Evolutionary conservation across 305 asterid species (phyloP), one percentile per base, ranked within the genome.

Genomic region (Ilex paraguariensis): DNA sequence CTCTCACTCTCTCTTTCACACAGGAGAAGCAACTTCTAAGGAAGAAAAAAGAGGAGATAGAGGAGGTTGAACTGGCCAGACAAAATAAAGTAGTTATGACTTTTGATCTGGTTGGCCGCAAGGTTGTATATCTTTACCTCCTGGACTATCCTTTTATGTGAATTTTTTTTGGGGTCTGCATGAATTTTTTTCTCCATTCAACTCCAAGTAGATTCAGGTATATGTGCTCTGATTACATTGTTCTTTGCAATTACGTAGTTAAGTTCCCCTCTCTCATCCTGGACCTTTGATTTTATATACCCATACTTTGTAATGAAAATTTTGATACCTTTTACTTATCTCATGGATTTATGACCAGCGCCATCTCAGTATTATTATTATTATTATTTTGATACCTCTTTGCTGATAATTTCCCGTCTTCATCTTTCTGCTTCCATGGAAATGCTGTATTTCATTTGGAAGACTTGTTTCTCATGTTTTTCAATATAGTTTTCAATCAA

Each of bases 91-190:
- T 93, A 51, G 74, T 84, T 45, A 80, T 90, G 82, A 76, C 96
- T 61, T 87, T 93, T 73, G 99, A 93, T 75, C 78, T 93, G 60
- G 92, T 87, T 16, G 99, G 99, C 17, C 96, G 99, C 69, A 93
- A 93, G 97, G 98, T 93, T 51, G 63, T 63, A 17, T 17, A 17
- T 17, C 28, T 21, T 44, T 58, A 71, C 71, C 56, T 52, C 32
- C 59, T 53, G 30, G 58, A 42, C 12, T 7, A 42, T 66, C 7
- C 16, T 16, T 55, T n/a, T 17, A 61, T 57, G 15, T 54, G 5
- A 31, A 31, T 64, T 57, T 64, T 21, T 21, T 21, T 21, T 21
- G 28, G 28, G 28, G 60, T 58, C 66, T 13, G 55, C 67, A 54
- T 53, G 48, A 56, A 30, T 13, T 48, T 13, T 17, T 15, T 10